phyloP scores from a whole-genome alignment of 2,329 filamentous ascomycete genomes.

The Aspergillus transmontanensis region DNA sequence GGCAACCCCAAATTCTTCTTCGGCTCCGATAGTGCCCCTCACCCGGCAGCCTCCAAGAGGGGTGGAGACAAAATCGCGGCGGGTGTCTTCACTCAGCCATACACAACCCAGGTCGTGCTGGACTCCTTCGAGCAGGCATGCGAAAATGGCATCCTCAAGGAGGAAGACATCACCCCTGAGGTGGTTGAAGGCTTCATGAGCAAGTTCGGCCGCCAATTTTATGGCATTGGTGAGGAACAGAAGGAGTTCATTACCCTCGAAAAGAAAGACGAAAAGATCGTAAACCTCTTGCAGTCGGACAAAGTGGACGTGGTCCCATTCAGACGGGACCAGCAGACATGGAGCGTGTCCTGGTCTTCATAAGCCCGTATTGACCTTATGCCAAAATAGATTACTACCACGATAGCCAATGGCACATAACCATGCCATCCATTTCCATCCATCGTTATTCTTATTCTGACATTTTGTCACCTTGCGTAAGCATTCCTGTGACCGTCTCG shows the following conservation, averaged over 20 bases:
- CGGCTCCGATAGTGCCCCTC: slow-evolving; percentile 72
- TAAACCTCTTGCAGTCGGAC: slow-evolving; percentile 56
- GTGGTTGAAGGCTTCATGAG: slow-evolving; percentile 61
- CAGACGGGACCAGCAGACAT: slow-evolving; percentile 60
- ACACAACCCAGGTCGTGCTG: slow-evolving; percentile 60
- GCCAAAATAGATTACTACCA: not conserved
- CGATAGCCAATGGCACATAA: not conserved
- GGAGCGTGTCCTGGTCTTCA: slow-evolving; percentile 37
- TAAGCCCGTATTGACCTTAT: slow-evolving; percentile 8
- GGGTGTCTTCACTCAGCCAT: slow-evolving; percentile 65
- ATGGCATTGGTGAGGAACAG: slow-evolving; percentile 54
- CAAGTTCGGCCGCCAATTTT: slow-evolving; percentile 60
- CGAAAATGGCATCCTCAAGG: slow-evolving; percentile 54
- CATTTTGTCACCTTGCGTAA: slow-evolving; percentile 31
- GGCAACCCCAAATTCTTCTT: slow-evolving; percentile 68
- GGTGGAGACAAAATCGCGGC: slow-evolving; percentile 55
- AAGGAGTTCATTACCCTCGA: slow-evolving; percentile 58
- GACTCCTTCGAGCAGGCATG: slow-evolving; percentile 61
- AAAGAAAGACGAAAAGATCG: slow-evolving; percentile 58
- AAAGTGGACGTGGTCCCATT: slow-evolving; percentile 68
- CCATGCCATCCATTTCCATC: slow-evolving; percentile 1
- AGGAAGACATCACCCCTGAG: slow-evolving; percentile 57
- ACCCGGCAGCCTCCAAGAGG: slow-evolving; percentile 59
- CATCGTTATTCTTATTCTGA: slow-evolving; percentile 12
- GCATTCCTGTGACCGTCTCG: slow-evolving; percentile 42